Evolutionary conservation across 2,329 filamentous ascomycete genomes (phyloP), one percentile per base, ranked within the genome.

Genomic region (Cordyceps cicadae): DNA sequence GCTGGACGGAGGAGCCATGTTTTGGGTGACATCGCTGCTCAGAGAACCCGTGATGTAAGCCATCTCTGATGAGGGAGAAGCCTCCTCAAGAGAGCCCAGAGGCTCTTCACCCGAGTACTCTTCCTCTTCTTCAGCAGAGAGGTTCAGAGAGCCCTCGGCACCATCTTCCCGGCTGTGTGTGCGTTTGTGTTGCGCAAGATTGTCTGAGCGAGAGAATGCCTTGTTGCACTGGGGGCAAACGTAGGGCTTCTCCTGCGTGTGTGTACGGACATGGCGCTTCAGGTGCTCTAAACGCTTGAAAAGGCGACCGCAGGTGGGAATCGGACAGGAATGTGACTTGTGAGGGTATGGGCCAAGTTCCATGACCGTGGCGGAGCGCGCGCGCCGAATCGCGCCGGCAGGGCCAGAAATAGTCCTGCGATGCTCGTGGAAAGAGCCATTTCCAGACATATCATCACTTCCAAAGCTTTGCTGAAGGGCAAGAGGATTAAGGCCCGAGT

Each of bases 281-380:
- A 99, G 86, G 79, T 99, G 94, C 80, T 99, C 94, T 80, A 99
- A 85, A 76, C 94, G 88, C 87, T 99, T 99, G 84, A 99, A 99
- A 64, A 97, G 84, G 70, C 94, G 88, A 59, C 94, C 94, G 74
- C 94, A 99, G 60, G 93, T 95, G 32, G 94, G 94, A 70, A 99
- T 99, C n/a, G 94, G 94, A 79, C 94, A 99, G 2, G 93, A 97
- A 76, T 99, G 94, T 46, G 92, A 96, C 77, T 99, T 99, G 72
- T 96, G 91, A 56, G 94, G 92, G 73, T 97, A 97, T 15, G 95
- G 94, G 37, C 91, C 92, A 64, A 97, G 84, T 75, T 99, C 94
- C 88, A 95, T 95, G 75, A 95, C 89, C 4, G 94, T 97, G 57
- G 94, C 93, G 67, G 92, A 97, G 66, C 93, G 87, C 65, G 94